phyloP scores from a whole-genome alignment of 225 moss, liverwort and hornwort species.

The Physcomitrium patens region DNA sequence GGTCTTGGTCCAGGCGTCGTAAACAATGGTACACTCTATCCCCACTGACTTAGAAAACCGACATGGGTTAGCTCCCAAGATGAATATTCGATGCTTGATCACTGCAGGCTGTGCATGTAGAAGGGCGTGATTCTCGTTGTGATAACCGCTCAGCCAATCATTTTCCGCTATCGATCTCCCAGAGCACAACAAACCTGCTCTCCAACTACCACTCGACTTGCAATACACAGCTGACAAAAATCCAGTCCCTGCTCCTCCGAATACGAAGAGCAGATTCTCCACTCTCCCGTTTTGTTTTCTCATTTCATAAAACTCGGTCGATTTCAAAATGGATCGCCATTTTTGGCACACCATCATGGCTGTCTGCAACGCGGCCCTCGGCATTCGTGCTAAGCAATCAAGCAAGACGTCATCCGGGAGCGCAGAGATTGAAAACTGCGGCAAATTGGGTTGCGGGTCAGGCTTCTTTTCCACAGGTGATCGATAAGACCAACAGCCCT shows the following conservation, averaged over 20 bases:
- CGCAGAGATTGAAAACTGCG: conserved; percentile 49
- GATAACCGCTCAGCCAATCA: conserved; percentile 67
- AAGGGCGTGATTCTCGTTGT: conserved; percentile 74
- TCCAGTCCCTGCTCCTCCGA: conserved; percentile 76
- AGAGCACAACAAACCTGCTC: conserved; percentile 71
- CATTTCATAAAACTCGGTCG: conserved; percentile 77
- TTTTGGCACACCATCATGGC: conserved; percentile 91
- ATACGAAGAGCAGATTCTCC: conserved; percentile 81
- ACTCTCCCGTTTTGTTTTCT: conserved; percentile 63
- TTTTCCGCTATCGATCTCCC: conserved; percentile 67
- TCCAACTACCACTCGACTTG: conserved; percentile 68
- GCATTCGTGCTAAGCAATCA: conserved; percentile 77
- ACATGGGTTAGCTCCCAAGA: conserved; percentile 68
- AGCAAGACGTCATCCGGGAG: conserved; percentile 76
- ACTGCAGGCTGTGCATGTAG: conserved; percentile 82
- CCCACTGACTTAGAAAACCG: conserved; percentile 48
- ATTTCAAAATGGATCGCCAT: conserved; percentile 74
- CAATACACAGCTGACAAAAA: conserved; percentile 72
- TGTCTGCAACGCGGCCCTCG: conserved; percentile 67
- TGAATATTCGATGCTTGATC: conserved; percentile 80
- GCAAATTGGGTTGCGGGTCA: conserved; percentile 22
- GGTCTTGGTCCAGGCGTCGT: conserved; percentile 81
- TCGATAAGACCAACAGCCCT: conserved; percentile 49
- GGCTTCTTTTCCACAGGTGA: conserved; percentile 19
- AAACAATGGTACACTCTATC: conserved; percentile 75